Evolutionary conservation across 108 stramenopile species (phyloP).

Genomic region (Cyclostephanos tholiformis): DNA sequence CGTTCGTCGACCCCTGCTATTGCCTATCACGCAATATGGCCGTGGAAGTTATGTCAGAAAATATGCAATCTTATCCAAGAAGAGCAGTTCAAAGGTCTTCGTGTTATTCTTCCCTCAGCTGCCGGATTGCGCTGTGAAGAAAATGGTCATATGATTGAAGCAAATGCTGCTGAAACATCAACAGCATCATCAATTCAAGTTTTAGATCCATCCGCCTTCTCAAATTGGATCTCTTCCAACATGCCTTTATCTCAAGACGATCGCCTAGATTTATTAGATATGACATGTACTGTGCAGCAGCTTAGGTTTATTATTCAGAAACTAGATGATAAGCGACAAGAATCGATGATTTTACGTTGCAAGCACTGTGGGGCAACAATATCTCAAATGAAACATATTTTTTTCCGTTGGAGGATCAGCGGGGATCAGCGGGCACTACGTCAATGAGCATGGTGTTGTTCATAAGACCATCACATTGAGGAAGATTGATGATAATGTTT

Average conservation of each 20-base stretch:
- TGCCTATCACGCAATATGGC: slow-evolving; percentile 58
- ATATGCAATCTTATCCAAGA: slow-evolving; percentile 43
- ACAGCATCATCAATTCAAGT: slow-evolving; percentile 18
- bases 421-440: slow-evolving; percentile 77
- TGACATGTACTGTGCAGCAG: slow-evolving; percentile 52
- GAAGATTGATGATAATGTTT: slow-evolving; percentile 50
- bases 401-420: slow-evolving; percentile 79
- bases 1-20: slow-evolving; percentile 30
- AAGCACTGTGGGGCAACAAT: slow-evolving; percentile 52
- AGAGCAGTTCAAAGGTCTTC: slow-evolving; percentile 37
- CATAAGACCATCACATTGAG: slow-evolving; percentile 81
- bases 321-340: slow-evolving; percentile 35
- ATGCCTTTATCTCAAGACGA: slow-evolving; percentile 68
- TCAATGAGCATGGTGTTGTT: slow-evolving; percentile 81
- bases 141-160: neutral
- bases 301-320: slow-evolving; percentile 48
- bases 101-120: slow-evolving; percentile 48
- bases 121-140: slow-evolving; percentile 12
- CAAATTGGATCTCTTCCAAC: slow-evolving; percentile 80
- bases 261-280: slow-evolving; percentile 60
- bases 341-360: slow-evolving; percentile 55
- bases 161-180: neutral
- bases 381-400: slow-evolving; percentile 51
- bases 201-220: slow-evolving; percentile 55
- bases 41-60: slow-evolving; percentile 59